Conservation (phyloP, 305 asterid genomes). For the Fraxinus baroniana region DNA sequence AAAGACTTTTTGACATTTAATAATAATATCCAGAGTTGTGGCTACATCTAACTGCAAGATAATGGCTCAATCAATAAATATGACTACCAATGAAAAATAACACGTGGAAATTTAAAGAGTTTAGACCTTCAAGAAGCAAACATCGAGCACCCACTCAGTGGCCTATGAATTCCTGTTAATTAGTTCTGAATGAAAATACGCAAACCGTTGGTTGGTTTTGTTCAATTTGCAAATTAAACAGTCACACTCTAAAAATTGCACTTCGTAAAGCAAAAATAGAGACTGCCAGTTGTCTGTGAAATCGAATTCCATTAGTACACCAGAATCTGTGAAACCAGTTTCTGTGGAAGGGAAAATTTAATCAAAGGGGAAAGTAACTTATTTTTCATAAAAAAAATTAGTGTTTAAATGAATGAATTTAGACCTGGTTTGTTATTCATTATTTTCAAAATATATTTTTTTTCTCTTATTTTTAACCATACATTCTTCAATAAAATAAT, state of each 20-base stretch:
- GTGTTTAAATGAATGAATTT: no score
- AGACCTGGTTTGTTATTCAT: no score
- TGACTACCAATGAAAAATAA: background rate
- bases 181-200: conserved; percentile 29
- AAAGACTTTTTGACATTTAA: no score
- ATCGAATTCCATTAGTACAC: conserved; percentile 56
- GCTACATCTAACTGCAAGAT: conserved; percentile 77
- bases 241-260: conserved; percentile 66
- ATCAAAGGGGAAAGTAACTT: no score
- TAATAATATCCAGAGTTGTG: conserved; percentile 46
- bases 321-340: no score
- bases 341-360: no score
- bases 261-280: conserved; percentile 36
- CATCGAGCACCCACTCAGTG: conserved; percentile 78
- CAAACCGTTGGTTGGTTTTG: conserved; percentile 12
- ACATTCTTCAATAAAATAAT: no score
- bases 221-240: conserved; percentile 48
- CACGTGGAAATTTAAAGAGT: background rate
- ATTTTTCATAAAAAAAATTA: no score
- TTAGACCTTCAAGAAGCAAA: conserved; percentile 64
- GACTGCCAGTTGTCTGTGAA: conserved; percentile 24
- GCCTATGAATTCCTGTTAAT: conserved; percentile 26
- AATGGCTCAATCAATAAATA: conserved; percentile 15
- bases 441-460: no score
- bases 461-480: no score